Base-by-base conservation (phyloP, 257 asterid genomes). In the Salvia rosmarinus region DNA sequence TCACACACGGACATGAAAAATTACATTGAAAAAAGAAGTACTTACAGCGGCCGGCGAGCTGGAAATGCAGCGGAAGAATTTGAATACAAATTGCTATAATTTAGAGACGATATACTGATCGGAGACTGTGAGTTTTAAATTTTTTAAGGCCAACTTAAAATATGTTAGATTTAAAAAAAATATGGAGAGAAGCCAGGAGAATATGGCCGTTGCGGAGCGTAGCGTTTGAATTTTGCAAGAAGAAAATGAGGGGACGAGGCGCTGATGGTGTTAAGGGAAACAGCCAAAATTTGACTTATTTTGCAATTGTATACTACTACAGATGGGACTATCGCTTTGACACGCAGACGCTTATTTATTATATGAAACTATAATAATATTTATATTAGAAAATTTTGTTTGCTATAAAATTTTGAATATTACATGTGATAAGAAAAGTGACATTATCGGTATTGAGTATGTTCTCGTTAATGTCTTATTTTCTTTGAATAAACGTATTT, bases 131-230 rank as follows among this genome's bases (percentile, higher is more conserved):
- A 40, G 59, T 10, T 16, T 37, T 14, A 37, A 34, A 30, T 28
- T 11, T 75, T 46, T 62, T 7, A 32, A 56, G 68, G 42, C 4
- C 21, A 17, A 61, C 4, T 30, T 7, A 42, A 65, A 42, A 35
- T 61, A 12, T 11, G 20, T 21, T 39, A 20, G 68, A 78, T 32
- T 4, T 2, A 52, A 7, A 64, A 62, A 35, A 54, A 46, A 25
- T 9, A 14, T 2, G 21, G 5, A 9, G 56, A 39, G 75, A 55
- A 43, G 81, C 67, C 59, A 60, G 55, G 40, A 62, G 61, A 74
- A 72, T 70, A 75, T 75, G 85, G 83, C 87, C 85, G 90, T 87
- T 85, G 78, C 75, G 75, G 78, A 63, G 72, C 72, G 84, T 67
- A 9, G 71, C 30, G 69, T 83, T 83, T 82, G 88, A 85, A 78